Conservation (phyloP, 768 basidiomycete species). For the Pulveroboletus sp. region DNA sequence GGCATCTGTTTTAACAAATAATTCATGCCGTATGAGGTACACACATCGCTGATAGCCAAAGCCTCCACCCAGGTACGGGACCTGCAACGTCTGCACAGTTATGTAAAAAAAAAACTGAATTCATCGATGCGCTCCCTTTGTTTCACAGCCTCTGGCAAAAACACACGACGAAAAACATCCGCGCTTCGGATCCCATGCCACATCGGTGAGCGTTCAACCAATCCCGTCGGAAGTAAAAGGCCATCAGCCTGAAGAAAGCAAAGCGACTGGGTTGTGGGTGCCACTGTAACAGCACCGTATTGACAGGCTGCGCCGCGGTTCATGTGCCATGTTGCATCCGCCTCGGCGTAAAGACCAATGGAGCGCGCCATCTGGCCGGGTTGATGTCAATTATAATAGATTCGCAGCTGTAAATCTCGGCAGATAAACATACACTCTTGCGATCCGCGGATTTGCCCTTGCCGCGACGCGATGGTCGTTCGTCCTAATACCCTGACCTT, state of each 20-base stretch:
- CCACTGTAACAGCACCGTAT: no score
- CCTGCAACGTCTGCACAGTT: not conserved
- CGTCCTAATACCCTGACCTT: not conserved
- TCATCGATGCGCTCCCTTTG: not conserved
- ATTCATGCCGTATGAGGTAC: no score
- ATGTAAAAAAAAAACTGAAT: not conserved
- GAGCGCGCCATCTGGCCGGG: conserved; percentile 1
- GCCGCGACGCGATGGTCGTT: not conserved
- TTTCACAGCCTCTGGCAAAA: not conserved
- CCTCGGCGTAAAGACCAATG: not conserved
- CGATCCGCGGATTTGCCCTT: conserved; percentile 1
- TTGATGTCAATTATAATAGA: not conserved
- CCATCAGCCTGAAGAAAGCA: no score
- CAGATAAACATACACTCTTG: conserved; percentile 5
- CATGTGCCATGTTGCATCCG: not conserved
- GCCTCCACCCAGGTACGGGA: no score
- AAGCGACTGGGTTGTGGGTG: no score
- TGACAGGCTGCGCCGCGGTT: not conserved
- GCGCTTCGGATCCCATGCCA: no score
- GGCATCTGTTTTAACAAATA: no score
- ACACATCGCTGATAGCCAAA: no score
- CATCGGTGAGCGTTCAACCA: not conserved
- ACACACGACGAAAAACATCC: no score
- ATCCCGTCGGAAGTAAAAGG: no score
- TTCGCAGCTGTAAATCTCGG: conserved; percentile 3